Percentiles rank a stretch among this genome's conserved stretches.
These are phyloP conservation scores for Xylaria grammica DNA, from an alignment of 495 filamentous ascomycete genomes.

Conservation along the genomic window DNA sequence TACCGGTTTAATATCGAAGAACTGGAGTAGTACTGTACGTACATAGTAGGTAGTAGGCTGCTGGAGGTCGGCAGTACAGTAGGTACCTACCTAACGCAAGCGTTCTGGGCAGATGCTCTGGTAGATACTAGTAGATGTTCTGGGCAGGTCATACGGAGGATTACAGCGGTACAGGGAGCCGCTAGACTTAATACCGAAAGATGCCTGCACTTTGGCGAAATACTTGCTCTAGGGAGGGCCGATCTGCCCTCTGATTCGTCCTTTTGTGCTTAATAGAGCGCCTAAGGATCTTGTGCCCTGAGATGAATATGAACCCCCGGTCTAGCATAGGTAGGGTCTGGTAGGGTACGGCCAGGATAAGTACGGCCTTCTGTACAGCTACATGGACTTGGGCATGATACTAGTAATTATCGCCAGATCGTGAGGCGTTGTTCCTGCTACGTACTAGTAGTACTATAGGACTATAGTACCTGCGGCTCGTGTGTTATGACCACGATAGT, in stretches of 20 bases:
- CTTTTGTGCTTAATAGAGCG: neutral
- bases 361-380: no score
- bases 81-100: no score
- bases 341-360: no score
- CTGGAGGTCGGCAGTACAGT: neutral
- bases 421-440: neutral
- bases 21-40: neutral
- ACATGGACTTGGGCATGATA: neutral
- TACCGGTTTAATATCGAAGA: conserved; percentile 18
- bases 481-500: no score
- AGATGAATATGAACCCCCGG: conserved; percentile 4
- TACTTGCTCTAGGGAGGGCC: neutral
- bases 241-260: conserved; percentile 9
- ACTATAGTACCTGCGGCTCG: no score
- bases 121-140: no score
- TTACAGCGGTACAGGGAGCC: conserved; percentile 6
- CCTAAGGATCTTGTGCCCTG: conserved; percentile 6
- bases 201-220: neutral
- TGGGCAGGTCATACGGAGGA: neutral
- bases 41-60: neutral
- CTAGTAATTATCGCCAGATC: conserved; percentile 10
- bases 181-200: conserved; percentile 10
- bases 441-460: neutral
- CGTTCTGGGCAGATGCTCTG: no score
- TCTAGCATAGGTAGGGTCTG: conserved; percentile 2